These are phyloP conservation scores for Xylariaceae sp. DNA, from an alignment of 2,329 filamentous ascomycete species.

Conservation along the genomic window DNA sequence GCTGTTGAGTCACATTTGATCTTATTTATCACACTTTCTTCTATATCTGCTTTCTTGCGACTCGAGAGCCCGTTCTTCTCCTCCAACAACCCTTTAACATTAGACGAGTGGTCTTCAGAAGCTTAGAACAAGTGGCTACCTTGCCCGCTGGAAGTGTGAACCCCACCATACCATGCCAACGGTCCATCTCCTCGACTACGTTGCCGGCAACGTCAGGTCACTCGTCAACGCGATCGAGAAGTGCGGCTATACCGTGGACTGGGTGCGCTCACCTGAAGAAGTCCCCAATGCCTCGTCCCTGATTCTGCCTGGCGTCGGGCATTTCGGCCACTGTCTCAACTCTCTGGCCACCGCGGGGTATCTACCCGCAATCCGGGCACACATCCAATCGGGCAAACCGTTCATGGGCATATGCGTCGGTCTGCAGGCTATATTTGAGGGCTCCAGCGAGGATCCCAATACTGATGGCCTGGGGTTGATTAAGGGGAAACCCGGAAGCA, in stretches of 20 bases:
- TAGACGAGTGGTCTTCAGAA: not conserved
- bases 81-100: not conserved
- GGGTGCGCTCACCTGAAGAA: conserved; percentile 82
- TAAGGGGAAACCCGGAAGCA: conserved; percentile 37
- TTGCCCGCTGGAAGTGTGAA: conserved; percentile 6
- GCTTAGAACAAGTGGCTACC: not conserved
- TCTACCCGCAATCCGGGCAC: conserved; percentile 72
- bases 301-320: conserved; percentile 92
- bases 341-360: conserved; percentile 81
- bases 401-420: conserved; percentile 99
- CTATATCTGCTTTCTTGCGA: not conserved
- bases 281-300: conserved; percentile 85
- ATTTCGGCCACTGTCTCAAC: conserved; percentile 92
- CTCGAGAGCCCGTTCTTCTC: not conserved
- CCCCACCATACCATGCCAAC: conserved; percentile 56
- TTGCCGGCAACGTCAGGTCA: conserved; percentile 92
- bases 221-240: conserved; percentile 98
- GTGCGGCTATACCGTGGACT: conserved; percentile 87
- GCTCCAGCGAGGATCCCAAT: conserved; percentile 71
- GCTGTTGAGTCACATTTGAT: too few relatives aligned
- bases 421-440: conserved; percentile 82
- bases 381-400: conserved; percentile 87
- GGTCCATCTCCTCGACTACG: conserved; percentile 79
- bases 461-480: conserved; percentile 75
- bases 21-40: too few relatives aligned